These are phyloP conservation scores for Teratosphaeria nubilosa DNA, from an alignment of 2,329 filamentous ascomycete genomes.

Conservation along the genomic window DNA sequence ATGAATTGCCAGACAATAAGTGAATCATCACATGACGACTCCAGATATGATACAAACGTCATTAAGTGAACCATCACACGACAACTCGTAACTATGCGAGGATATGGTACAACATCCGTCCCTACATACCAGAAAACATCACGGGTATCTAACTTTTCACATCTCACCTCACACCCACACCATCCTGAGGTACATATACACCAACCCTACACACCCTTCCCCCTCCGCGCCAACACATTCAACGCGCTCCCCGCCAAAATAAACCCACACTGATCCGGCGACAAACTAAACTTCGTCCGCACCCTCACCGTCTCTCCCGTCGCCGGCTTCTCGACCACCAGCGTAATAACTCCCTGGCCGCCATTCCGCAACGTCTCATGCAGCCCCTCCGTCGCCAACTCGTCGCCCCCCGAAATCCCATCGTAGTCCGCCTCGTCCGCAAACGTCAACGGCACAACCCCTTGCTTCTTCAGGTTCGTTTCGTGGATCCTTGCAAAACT, in stretches of 20 bases:
- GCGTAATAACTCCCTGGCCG: conserved; percentile 64
- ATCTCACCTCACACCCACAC: not conserved
- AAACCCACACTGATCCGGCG: conserved; percentile 81
- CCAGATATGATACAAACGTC: no score
- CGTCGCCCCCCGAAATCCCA: conserved; percentile 69
- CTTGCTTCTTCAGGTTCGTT: conserved; percentile 95
- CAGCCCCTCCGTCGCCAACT: conserved; percentile 71
- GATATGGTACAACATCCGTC: not conserved
- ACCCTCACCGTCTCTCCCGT: conserved; percentile 57
- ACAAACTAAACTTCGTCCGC: conserved; percentile 77
- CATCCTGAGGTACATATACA: not conserved
- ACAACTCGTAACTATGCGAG: not conserved
- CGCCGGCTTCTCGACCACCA: conserved; percentile 41
- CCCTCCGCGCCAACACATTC: conserved; percentile 70
- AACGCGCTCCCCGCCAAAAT: conserved; percentile 88
- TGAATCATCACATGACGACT: not conserved
- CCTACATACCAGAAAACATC: not conserved
- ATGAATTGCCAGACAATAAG: no score
- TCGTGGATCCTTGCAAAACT: conserved; percentile 88
- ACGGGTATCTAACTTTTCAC: conserved; percentile 1
- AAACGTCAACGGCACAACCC: conserved; percentile 88
- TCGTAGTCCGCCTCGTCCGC: conserved; percentile 83
- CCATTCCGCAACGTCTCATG: conserved; percentile 69
- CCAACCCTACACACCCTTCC: conserved; percentile 3
- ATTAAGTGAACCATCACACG: no score